Percentiles rank a stretch among this genome's conserved stretches.
phyloP scores from a whole-genome alignment of 208 protist genomes.

The Trypanosoma cruzi region DNA sequence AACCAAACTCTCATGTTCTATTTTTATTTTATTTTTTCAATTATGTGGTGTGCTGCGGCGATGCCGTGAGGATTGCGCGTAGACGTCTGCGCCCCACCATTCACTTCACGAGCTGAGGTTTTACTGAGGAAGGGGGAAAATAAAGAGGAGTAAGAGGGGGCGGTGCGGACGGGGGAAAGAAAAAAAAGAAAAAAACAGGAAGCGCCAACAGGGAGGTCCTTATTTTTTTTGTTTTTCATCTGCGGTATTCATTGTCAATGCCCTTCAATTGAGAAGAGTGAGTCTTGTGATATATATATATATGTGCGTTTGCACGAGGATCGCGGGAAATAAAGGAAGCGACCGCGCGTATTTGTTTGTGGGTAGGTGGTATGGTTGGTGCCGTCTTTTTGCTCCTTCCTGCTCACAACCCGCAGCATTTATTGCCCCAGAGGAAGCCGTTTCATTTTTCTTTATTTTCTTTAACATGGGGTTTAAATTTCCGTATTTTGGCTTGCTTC shows the following conservation, averaged over 20 bases:
- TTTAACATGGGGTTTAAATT: not conserved
- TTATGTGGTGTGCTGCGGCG: not conserved
- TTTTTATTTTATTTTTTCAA: not conserved
- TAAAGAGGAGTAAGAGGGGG: constrained; percentile 3
- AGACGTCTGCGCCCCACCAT: not conserved
- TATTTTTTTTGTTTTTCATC: not conserved
- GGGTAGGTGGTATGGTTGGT: not conserved
- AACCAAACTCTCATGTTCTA: not conserved
- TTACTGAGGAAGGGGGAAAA: constrained; percentile 14
- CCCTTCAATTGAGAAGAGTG: not conserved
- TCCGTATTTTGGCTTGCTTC: not conserved
- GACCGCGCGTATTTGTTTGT: too few relatives aligned
- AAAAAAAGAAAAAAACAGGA: not conserved
- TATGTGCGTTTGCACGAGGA: not conserved
- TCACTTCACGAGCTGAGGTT: not conserved
- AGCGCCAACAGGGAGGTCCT: not conserved
- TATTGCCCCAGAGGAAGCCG: too few relatives aligned
- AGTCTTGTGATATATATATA: not conserved
- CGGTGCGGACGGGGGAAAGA: too few relatives aligned
- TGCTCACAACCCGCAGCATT: too few relatives aligned
- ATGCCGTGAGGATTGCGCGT: not conserved
- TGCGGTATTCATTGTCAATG: not conserved
- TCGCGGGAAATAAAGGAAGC: not conserved
- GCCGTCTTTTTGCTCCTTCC: not conserved
- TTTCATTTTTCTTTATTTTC: not conserved